These are phyloP conservation scores for Coemansia sp. DNA, from an alignment of 371 early-diverging fungal species.

Conservation along the genomic window DNA sequence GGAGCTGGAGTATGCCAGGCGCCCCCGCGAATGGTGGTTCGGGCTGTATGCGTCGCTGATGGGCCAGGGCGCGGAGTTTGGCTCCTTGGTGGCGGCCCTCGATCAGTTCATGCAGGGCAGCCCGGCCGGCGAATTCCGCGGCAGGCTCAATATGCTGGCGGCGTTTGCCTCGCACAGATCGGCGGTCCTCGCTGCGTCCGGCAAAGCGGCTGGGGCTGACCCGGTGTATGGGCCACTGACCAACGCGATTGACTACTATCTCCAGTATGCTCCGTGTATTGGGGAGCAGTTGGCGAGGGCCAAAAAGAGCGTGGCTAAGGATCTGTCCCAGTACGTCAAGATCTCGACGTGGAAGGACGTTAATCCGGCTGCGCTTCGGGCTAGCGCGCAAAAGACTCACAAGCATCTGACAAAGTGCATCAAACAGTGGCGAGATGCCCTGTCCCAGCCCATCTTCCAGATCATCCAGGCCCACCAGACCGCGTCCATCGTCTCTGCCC, in stretches of 20 bases:
- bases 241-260: conserved; percentile 68
- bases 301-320: conserved; percentile 80
- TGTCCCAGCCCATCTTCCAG: conserved; percentile 71
- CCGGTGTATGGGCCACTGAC: conserved; percentile 22
- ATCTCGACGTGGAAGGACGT: conserved; percentile 97
- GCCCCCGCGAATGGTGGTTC: conserved; percentile 86
- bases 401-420: conserved; percentile 86
- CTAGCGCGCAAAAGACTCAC: conserved; percentile 89
- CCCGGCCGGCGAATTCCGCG: conserved; percentile 76
- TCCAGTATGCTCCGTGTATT: conserved; percentile 67
- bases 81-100: conserved; percentile 42
- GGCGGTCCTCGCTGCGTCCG: conserved; percentile 6
- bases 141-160: conserved; percentile 73
- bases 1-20: conserved; percentile 66
- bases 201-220: conserved; percentile 6
- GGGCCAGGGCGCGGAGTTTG: conserved; percentile 2
- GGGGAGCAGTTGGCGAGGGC: conserved; percentile 57
- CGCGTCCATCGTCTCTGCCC: conserved; percentile 35
- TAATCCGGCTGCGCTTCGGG: conserved; percentile 89
- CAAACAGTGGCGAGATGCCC: conserved; percentile 77
- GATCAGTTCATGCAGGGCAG: conserved; percentile 79
- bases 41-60: conserved; percentile 64
- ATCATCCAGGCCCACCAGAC: conserved; percentile 68
- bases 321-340: conserved; percentile 89
- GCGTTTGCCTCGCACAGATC: conserved; percentile 70